These are phyloP conservation scores for Elsinoe ampelina DNA, from an alignment of 2,329 filamentous ascomycete genomes.

Conservation along the genomic window DNA sequence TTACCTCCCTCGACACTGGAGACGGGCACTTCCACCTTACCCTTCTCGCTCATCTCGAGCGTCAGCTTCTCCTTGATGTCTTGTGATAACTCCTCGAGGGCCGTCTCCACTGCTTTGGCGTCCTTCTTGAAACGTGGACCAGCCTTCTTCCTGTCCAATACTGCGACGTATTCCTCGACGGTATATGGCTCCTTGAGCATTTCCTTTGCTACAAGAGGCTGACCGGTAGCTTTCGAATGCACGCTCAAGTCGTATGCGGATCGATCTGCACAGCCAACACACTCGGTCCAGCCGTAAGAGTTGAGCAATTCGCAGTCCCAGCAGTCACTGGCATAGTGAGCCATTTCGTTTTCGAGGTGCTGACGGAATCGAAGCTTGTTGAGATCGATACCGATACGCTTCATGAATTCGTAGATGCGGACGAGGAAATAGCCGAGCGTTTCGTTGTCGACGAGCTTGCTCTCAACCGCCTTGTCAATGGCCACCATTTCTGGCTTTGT, in stretches of 20 bases:
- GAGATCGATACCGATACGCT: slow-evolving; percentile 78
- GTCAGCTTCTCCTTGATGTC: slow-evolving; percentile 72
- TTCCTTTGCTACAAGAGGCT: slow-evolving; percentile 76
- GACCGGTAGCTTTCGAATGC: slow-evolving; percentile 85
- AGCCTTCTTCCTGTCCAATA: slow-evolving; percentile 91
- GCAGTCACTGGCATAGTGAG: slow-evolving; percentile 93
- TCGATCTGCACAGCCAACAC: slow-evolving; percentile 90
- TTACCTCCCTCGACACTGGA: slow-evolving; percentile 57
- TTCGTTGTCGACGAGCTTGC: slow-evolving; percentile 86
- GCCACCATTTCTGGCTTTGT: slow-evolving; percentile 63
- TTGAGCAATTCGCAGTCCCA: slow-evolving; percentile 94
- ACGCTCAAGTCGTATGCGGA: slow-evolving; percentile 91
- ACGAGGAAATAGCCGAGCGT: slow-evolving; percentile 96
- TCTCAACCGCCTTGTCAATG: slow-evolving; percentile 77
- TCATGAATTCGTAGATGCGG: slow-evolving; percentile 81
- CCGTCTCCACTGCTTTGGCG: slow-evolving; percentile 72
- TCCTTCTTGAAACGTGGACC: slow-evolving; percentile 94
- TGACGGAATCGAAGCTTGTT: slow-evolving; percentile 91
- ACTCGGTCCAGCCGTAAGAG: slow-evolving; percentile 95
- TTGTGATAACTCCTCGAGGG: slow-evolving; percentile 66
- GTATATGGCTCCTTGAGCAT: slow-evolving; percentile 65
- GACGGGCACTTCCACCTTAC: slow-evolving; percentile 70
- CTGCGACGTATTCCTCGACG: slow-evolving; percentile 79
- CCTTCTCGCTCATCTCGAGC: slow-evolving; percentile 60
- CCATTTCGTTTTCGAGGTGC: slow-evolving; percentile 86